Base-by-base conservation (phyloP, 192 early-diverging fungal genomes). In the Backusella mclennaniae region DNA sequence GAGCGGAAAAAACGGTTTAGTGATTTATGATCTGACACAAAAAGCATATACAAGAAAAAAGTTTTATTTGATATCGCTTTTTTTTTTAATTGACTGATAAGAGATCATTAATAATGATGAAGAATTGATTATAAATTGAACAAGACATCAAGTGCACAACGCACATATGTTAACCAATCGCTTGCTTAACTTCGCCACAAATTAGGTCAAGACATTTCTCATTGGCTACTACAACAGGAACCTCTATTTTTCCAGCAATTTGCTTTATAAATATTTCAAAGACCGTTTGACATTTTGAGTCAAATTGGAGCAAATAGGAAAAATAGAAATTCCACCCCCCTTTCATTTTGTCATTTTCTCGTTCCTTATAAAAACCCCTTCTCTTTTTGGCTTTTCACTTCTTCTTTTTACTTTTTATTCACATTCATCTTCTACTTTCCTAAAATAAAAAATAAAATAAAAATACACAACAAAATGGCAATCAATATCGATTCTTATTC, bases 301-400 rank as follows among this genome's bases (percentile, higher is more conserved):
- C 56, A 63, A 56, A 56, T 56, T 56, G n/a, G 21, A 56, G 52
- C 19, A 19, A 56, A 14, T 26, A 12, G 11, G 56, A 29, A 63
- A 63, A 63, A 63, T 63, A 63, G 56, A 63, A 63, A 29, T 63
- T 29, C 56, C 56, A 63, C 42, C 56, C 56, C 52, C 56, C 56
- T 63, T 63, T 29, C 46, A 49, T 9, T 63, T 63, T 63, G 56
- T 63, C 56, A 63, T 63, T 63, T 29, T 63, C 23, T 63, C 9
- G 56, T 26, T 63, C 23, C 56, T 29, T 63, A 63, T 63, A 63
- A 21, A 63, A 63, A 15, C 56, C 56, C 56, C 56, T 63, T 29
- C 56, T 63, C 56, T 12, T 23, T 63, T 63, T 19, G 2, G 23
- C n/a, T 26, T 56, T 56, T 6, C 19, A 17, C n/a, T n/a, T 52